These are phyloP conservation scores for Fusarium sp. DNA, from an alignment of 2,329 filamentous ascomycete species.

Conservation along the genomic window DNA sequence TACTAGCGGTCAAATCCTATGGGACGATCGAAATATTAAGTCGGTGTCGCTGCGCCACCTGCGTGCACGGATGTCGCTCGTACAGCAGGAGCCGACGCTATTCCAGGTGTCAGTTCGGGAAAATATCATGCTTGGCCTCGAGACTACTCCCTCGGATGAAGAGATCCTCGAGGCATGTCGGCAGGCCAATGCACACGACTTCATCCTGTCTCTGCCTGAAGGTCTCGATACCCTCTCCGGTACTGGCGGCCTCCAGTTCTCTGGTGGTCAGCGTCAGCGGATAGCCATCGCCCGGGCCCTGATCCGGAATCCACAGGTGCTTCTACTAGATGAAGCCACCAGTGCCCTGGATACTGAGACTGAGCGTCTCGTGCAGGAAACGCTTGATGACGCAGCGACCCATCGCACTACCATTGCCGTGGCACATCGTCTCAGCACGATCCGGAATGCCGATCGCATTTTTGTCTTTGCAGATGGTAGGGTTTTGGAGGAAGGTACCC, in stretches of 20 bases:
- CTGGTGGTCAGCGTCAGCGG: conserved; percentile 93
- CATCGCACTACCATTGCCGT: too few species aligned
- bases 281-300: conserved; percentile 92
- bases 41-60: background rate
- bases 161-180: too few species aligned
- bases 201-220: conserved; percentile 86
- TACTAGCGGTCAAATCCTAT: background rate
- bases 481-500: too few species aligned
- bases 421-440: too few species aligned
- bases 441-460: too few species aligned
- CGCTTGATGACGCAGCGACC: too few species aligned
- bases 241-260: conserved; percentile 78
- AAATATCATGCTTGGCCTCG: background rate
- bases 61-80: background rate
- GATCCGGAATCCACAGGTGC: conserved; percentile 86
- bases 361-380: too few species aligned
- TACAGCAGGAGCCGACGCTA: background rate
- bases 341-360: too few species aligned
- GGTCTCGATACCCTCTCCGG: conserved; percentile 89
- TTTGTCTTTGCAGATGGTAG: too few species aligned
- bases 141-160: background rate
- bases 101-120: background rate
- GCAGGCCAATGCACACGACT: conserved; percentile 63
- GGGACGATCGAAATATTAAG: background rate
- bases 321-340: conserved; percentile 71